Conservation (phyloP, 352 stramenopile genomes). For the Globisporangium recalcitrans region DNA sequence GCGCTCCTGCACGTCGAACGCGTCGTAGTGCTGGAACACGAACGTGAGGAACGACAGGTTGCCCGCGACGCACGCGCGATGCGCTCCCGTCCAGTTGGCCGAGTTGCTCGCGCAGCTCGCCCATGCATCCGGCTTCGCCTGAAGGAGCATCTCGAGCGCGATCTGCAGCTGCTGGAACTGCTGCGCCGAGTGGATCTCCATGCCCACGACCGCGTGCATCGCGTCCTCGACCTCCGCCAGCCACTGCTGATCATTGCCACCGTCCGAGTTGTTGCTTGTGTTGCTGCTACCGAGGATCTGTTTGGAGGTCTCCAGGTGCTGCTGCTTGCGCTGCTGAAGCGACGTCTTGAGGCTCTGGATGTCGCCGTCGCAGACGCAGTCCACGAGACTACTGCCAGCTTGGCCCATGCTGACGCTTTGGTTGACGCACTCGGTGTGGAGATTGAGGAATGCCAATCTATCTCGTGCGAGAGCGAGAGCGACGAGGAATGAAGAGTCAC, state of each 20-base stretch:
- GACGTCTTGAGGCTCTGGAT: slow-evolving; percentile 41
- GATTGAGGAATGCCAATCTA: slow-evolving; percentile 4
- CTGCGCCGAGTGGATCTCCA: slow-evolving; percentile 48
- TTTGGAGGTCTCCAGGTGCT: slow-evolving; percentile 6
- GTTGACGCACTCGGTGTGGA: too few relatives aligned
- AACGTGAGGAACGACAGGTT: slow-evolving; percentile 60
- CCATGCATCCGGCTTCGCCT: slow-evolving; percentile 27
- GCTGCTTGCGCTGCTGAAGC: slow-evolving; percentile 24
- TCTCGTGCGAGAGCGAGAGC: background rate
- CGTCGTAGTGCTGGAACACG: slow-evolving; percentile 31
- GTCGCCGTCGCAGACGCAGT: slow-evolving; percentile 51
- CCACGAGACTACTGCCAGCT: slow-evolving; percentile 24
- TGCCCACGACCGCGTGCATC: slow-evolving; percentile 47
- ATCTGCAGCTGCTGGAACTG: slow-evolving; percentile 63
- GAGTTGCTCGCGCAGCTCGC: slow-evolving; percentile 26
- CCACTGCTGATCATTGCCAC: slow-evolving; percentile 16
- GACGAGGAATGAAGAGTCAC: background rate
- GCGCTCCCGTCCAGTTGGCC: slow-evolving; percentile 39
- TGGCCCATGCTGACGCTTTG: slow-evolving; percentile 12
- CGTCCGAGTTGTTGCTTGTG: background rate
- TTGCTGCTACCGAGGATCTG: background rate
- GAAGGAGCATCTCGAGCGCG: slow-evolving; percentile 51
- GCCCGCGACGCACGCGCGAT: slow-evolving; percentile 51
- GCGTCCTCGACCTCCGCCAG: slow-evolving; percentile 41
- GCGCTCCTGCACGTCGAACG: slow-evolving; percentile 31